These are phyloP conservation scores for Naganishia sp. DNA, from an alignment of 1,284 basidiomycete genomes.

Conservation along the genomic window DNA sequence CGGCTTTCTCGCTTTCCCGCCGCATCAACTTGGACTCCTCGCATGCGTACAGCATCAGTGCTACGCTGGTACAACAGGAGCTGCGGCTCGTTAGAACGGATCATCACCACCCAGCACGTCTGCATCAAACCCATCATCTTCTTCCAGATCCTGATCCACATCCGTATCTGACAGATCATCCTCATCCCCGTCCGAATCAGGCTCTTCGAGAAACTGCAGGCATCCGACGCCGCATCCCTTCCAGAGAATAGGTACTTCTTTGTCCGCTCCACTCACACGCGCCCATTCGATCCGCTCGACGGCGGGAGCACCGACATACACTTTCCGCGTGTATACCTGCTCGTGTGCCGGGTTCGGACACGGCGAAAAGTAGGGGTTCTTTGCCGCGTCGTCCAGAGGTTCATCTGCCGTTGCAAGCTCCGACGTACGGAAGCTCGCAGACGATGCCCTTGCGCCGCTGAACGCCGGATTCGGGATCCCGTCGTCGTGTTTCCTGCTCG, in stretches of 20 bases:
- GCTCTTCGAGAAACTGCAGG: constrained; percentile 45
- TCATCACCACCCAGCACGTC: constrained; percentile 30
- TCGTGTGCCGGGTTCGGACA: constrained; percentile 50
- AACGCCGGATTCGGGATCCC: constrained; percentile 32
- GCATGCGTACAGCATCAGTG: no score
- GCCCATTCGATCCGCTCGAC: constrained; percentile 52
- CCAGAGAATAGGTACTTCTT: constrained; percentile 47
- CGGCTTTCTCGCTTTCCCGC: no score
- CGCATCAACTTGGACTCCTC: no score
- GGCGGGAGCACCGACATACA: constrained; percentile 47
- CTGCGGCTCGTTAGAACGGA: background rate
- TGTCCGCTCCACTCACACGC: constrained; percentile 38
- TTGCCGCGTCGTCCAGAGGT: constrained; percentile 46
- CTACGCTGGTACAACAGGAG: no score
- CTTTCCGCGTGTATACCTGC: constrained; percentile 35
- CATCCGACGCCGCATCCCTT: constrained; percentile 51
- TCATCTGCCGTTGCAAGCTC: background rate
- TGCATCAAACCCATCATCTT: constrained; percentile 31
- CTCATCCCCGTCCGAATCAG: constrained; percentile 18
- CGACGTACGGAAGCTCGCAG: background rate
- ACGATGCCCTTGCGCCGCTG: background rate
- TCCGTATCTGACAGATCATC: constrained; percentile 32
- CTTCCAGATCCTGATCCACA: constrained; percentile 32
- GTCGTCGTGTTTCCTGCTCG: constrained; percentile 18
- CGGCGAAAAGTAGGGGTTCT: constrained; percentile 48